phyloP scores from a whole-genome alignment of 257 asterid species.

The Ballota nigra region DNA sequence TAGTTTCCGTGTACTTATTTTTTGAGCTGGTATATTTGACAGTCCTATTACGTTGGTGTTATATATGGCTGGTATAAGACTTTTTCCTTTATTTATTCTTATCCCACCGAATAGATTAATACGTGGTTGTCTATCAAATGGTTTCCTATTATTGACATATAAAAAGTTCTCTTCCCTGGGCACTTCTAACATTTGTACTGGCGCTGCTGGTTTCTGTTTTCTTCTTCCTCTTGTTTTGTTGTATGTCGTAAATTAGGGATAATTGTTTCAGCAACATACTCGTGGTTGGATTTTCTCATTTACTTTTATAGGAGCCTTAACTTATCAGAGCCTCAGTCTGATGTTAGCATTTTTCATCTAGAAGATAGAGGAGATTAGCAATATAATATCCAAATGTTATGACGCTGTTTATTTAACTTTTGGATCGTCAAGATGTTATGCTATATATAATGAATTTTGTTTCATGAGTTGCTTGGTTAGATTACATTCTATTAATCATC shows the following conservation, averaged over 20 bases:
- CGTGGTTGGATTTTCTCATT: not conserved
- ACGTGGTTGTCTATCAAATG: not conserved
- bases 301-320: not conserved
- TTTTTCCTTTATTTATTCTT: not conserved
- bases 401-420: not conserved
- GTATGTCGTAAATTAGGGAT: not conserved
- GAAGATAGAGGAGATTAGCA: slow-evolving; percentile 12
- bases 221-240: slow-evolving; percentile 3
- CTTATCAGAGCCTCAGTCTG: not conserved
- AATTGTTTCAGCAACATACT: not conserved
- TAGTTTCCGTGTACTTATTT: not conserved
- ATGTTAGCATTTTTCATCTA: not conserved
- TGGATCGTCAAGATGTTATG: not conserved
- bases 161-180: not conserved
- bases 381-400: not conserved
- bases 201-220: not conserved
- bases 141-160: not conserved
- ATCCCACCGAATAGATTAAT: not conserved
- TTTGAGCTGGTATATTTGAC: not conserved
- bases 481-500: slow-evolving; percentile 17
- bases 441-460: slow-evolving; percentile 2
- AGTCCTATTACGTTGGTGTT: no score
- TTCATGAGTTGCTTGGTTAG: not conserved
- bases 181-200: not conserved
- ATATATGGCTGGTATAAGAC: not conserved